Evolutionary conservation across 345 rosid species (phyloP), one percentile per base, ranked within the genome.

Genomic region (Eucalyptus dawsonii): DNA sequence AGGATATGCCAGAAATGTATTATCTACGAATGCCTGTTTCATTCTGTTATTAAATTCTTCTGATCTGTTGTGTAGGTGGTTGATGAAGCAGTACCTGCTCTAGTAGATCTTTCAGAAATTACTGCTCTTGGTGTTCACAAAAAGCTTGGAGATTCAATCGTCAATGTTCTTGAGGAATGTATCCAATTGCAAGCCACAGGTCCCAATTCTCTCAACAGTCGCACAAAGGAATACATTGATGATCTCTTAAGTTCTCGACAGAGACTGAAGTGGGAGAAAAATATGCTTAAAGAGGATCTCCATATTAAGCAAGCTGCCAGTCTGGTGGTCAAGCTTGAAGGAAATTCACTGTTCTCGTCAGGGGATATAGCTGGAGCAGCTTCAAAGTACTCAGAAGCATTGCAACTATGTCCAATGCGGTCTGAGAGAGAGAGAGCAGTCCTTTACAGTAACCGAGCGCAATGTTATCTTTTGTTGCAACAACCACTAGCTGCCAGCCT

Each of bases 231-330:
- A 89, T 91, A 92, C 88, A 92, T 97, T 51, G 99, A 98, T 91
- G 99, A 96, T 88, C 90, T 96, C 1, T 90, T 96, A 86, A 96
- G 31, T 88, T 94, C 95, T 34, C 91, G 96, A 87, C 96, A 96
- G 87, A 94, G 98, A 92, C 92, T 97, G 58, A 98, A 96, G 90
- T 92, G 99, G 98, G 99, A 98, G 91, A 97, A 96, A 93, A 95
- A 89, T 88, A 97, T 97, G 96, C 97, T 94, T n/a, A 96, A 98
- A 90, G 98, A 95, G 92, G 99, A 98, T 93, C 98, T 98, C 89
- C 99, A 97, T 87, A 97, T 98, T 86, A 96, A 98, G 91, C 99
- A 96, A 90, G 99, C 99, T 47, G 97, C 99, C 3, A 95, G 97
- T 8, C 91, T 97, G 69, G 99, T 96, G 60, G 99, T 97, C 87